These are phyloP conservation scores for Hypoxylon cercidicola DNA, from an alignment of 495 filamentous ascomycete genomes.

Conservation along the genomic window DNA sequence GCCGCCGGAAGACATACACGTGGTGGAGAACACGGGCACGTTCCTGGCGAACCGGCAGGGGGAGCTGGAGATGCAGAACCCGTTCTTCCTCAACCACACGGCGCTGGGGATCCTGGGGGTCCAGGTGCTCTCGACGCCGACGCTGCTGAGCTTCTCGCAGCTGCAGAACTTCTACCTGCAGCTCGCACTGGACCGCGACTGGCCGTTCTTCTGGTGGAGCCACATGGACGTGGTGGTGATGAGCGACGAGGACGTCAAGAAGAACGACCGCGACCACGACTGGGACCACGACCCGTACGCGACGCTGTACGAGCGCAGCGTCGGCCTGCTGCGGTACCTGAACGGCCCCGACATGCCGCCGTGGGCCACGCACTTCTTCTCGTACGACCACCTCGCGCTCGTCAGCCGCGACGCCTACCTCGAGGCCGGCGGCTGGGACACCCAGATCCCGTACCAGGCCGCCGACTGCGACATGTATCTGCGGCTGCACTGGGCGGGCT, in stretches of 20 bases:
- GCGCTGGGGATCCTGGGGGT: slow-evolving; percentile 63
- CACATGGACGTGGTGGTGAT: slow-evolving; percentile 68
- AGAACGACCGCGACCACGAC: slow-evolving; percentile 49
- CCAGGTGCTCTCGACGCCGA: slow-evolving; percentile 66
- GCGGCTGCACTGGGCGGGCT: slow-evolving; percentile 64
- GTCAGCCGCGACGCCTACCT: slow-evolving; percentile 64
- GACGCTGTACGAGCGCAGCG: slow-evolving; percentile 53
- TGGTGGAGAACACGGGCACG: slow-evolving; percentile 71
- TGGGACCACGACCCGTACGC: slow-evolving; percentile 57
- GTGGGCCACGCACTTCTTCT: slow-evolving; percentile 64
- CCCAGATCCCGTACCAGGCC: slow-evolving; percentile 67
- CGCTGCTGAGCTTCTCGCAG: slow-evolving; percentile 69
- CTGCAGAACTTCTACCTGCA: slow-evolving; percentile 69
- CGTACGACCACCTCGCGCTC: slow-evolving; percentile 67
- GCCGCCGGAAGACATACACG: slow-evolving; percentile 67
- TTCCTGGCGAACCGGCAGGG: slow-evolving; percentile 63
- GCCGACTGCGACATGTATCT: slow-evolving; percentile 69
- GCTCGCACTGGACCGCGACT: slow-evolving; percentile 56
- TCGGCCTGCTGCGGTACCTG: slow-evolving; percentile 47
- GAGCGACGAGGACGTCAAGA: slow-evolving; percentile 57
- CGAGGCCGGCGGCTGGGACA: slow-evolving; percentile 68
- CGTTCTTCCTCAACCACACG: slow-evolving; percentile 69
- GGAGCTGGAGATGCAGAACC: slow-evolving; percentile 65
- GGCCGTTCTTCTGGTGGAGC: slow-evolving; percentile 68
- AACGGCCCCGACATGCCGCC: slow-evolving; percentile 44